Percentiles rank a stretch among this genome's conserved stretches.
These are phyloP conservation scores for Dimocarpus longan DNA, from an alignment of 345 rosid genomes.

Conservation along the genomic window DNA sequence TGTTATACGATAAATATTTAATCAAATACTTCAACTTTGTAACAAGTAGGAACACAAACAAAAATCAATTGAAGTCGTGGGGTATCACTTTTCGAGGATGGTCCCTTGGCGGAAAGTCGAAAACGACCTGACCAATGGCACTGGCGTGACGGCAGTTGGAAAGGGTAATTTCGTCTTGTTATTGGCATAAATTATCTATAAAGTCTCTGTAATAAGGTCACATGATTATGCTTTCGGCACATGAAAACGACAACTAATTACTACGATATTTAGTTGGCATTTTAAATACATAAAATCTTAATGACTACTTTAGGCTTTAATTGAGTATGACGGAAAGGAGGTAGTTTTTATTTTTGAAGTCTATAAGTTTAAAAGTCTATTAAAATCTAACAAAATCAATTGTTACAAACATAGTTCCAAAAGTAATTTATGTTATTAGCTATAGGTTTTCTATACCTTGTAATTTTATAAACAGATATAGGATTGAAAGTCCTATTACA, in stretches of 20 bases:
- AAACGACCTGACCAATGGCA: not conserved
- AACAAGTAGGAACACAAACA: not conserved
- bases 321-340: not conserved
- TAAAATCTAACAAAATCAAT: no score
- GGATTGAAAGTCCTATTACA: no score
- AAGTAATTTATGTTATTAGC: no score
- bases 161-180: slow-evolving; percentile 15
- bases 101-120: slow-evolving; percentile 14
- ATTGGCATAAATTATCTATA: not conserved
- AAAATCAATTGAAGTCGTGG: not conserved
- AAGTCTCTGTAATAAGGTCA: not conserved
- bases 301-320: not conserved
- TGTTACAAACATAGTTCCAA: no score
- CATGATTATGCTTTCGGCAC: slow-evolving; percentile 8
- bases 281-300: no score
- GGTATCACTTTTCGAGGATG: not conserved
- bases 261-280: not conserved
- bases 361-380: no score
- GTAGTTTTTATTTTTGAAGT: no score
- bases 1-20: no score
- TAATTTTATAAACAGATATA: no score
- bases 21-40: no score
- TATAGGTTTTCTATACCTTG: no score
- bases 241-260: not conserved
- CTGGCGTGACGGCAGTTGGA: not conserved